phyloP scores from a whole-genome alignment of 2,329 filamentous ascomycete species.

The Gnomoniopsis sp. region DNA sequence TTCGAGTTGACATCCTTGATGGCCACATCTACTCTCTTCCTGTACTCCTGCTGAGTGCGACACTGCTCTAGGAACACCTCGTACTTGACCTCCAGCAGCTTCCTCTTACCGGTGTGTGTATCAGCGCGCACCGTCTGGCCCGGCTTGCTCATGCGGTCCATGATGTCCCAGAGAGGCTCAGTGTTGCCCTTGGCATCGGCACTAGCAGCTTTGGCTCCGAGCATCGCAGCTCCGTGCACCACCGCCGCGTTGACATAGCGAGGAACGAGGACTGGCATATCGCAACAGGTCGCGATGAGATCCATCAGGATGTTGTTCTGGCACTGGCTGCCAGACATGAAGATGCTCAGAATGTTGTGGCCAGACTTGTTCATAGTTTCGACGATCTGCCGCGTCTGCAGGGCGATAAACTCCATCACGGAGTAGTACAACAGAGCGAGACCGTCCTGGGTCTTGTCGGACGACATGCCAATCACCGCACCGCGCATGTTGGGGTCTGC shows the following conservation, averaged over 20 bases:
- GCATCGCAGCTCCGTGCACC: conserved; percentile 96
- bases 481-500: conserved; percentile 93
- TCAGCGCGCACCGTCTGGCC: conserved; percentile 79
- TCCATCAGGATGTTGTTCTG: conserved; percentile 92
- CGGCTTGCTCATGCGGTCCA: conserved; percentile 96
- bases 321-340: conserved; percentile 98
- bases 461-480: conserved; percentile 79
- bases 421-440: conserved; percentile 91
- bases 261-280: conserved; percentile 90
- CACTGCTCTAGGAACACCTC: conserved; percentile 94
- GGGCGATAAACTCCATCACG: conserved; percentile 96
- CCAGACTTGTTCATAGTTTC: conserved; percentile 89
- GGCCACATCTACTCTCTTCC: conserved; percentile 70
- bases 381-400: conserved; percentile 94
- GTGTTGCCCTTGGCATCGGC: conserved; percentile 72
- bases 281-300: conserved; percentile 84
- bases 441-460: conserved; percentile 81
- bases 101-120: conserved; percentile 69
- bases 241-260: conserved; percentile 93
- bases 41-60: conserved; percentile 77
- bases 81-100: conserved; percentile 83
- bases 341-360: conserved; percentile 86
- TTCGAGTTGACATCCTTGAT: conserved; percentile 26
- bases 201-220: conserved; percentile 94
- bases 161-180: conserved; percentile 90